Base-by-base conservation (phyloP, 345 rosid species). In the Schrenkiella parvula region DNA sequence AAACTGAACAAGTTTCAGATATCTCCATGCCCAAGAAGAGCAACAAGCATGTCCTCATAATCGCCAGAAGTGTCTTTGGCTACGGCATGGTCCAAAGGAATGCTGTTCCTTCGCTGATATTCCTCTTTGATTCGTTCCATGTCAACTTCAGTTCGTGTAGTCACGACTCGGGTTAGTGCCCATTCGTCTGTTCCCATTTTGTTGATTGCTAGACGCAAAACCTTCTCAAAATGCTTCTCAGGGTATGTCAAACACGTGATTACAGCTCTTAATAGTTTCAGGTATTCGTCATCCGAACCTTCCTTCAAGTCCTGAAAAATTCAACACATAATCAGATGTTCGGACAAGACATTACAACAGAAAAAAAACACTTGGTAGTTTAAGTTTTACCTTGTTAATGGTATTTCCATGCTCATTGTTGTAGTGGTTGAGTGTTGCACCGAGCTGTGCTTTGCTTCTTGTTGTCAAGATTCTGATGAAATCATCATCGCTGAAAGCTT, bases 341-440 rank as follows among this genome's bases (percentile, higher is more conserved):
- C 6, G 28, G 68, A 54, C 51, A 54, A 53, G 17, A 17, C 2
- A 17, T 1, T 8, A 1, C 17, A 9, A 25, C n/a, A 18, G 2
- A 31, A 0, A 23, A 70, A 35, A 21, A 1, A 1, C 38, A 59
- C 21, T 47, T 47, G 5, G 26, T 62, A 8, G 37, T n/a, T 35
- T 5, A 6, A n/a, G 10, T 9, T 47, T 58, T 70, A 93, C 97
- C 97, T 89, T 93, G 87, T 86, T 87, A 71, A 93, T 88, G 64
- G 93, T 77, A 78, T 81, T 86, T 8, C 97, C 97, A 67, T 70
- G 82, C 22, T 79, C 76, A 54, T 87, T 78, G 63, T 93, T 90
- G 83, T 87, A 90, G 81, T 89, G 91, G 80, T 90, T 93, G 37
- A 93, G 86, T 0, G 97, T 85, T 17, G 97, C 98, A 32, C 82